Conservation (phyloP, 305 asterid genomes). For the Euphrasia arctica region DNA sequence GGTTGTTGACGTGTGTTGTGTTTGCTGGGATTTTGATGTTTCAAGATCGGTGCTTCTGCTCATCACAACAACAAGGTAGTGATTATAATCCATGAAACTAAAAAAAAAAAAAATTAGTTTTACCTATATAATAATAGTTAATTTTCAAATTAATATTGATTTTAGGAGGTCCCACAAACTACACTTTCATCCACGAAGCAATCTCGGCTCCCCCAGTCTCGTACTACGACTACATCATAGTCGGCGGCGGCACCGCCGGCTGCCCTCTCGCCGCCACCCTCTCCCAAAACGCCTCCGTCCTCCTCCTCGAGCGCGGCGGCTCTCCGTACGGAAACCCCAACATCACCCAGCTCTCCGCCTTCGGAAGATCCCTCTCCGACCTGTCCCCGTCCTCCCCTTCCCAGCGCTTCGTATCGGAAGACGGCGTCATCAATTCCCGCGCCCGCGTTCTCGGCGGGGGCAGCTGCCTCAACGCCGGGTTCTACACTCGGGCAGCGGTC, state of each 20-base stretch:
- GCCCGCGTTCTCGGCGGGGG: slow-evolving; percentile 92
- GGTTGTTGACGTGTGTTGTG: slow-evolving; percentile 23
- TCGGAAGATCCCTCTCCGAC: slow-evolving; percentile 67
- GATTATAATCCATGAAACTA: too few species aligned
- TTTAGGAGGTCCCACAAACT: slow-evolving; percentile 41
- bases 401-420: slow-evolving; percentile 86
- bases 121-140: too few species aligned
- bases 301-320: slow-evolving; percentile 89
- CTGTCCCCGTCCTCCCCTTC: slow-evolving; percentile 70
- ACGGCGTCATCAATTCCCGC: slow-evolving; percentile 81
- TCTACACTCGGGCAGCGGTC: slow-evolving; percentile 70
- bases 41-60: slow-evolving; percentile 38
- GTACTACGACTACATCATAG: slow-evolving; percentile 71
- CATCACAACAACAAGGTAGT: slow-evolving; percentile 54
- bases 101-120: too few species aligned
- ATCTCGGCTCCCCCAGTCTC: slow-evolving; percentile 65
- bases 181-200: slow-evolving; percentile 60
- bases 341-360: slow-evolving; percentile 53
- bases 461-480: slow-evolving; percentile 82
- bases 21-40: slow-evolving; percentile 37
- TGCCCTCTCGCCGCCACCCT: slow-evolving; percentile 96
- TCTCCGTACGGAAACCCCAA: slow-evolving; percentile 75
- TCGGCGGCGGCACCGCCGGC: slow-evolving; percentile 97
- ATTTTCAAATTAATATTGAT: background rate
- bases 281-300: slow-evolving; percentile 57